Percentiles rank a stretch among this genome's conserved stretches.
Evolutionary conservation across 371 early-diverging fungal genomes (phyloP).

Genomic region (Phascolomyces articulosus): DNA sequence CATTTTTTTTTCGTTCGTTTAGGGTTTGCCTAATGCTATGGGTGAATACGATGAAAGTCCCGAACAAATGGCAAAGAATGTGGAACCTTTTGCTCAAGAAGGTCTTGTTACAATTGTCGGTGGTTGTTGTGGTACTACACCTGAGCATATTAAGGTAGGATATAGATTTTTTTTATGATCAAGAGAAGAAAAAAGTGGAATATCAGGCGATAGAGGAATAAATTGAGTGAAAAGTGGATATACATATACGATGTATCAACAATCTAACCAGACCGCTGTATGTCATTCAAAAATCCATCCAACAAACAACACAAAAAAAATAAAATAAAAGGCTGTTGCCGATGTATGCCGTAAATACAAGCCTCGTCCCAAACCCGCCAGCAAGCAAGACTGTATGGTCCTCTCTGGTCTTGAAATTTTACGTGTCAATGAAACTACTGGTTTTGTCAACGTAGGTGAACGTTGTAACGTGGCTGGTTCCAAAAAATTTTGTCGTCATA

Average conservation of each 20-base stretch:
- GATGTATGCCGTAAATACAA: conserved; percentile 72
- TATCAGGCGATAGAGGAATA: too few species aligned
- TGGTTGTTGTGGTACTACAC: conserved; percentile 96
- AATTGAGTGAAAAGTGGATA: too few species aligned
- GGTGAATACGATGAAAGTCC: conserved; percentile 92
- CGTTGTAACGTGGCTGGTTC: conserved; percentile 97
- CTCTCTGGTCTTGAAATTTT: conserved; percentile 88
- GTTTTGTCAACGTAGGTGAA: conserved; percentile 94
- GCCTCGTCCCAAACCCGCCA: conserved; percentile 75
- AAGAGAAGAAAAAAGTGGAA: too few species aligned
- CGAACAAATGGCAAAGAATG: conserved; percentile 80
- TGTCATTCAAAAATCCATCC: too few species aligned
- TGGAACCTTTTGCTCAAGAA: conserved; percentile 85
- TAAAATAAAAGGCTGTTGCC: conserved; percentile 63
- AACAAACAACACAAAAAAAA: not conserved
- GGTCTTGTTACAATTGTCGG: conserved; percentile 93
- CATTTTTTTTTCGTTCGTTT: not conserved
- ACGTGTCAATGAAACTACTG: conserved; percentile 74
- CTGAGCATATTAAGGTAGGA: conserved; percentile 87
- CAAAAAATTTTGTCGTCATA: conserved; percentile 88
- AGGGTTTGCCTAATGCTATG: conserved; percentile 86
- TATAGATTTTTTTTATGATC: too few species aligned
- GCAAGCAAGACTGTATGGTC: conserved; percentile 69
- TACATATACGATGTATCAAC: too few species aligned
- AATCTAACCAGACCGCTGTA: too few species aligned